Conservation (phyloP, 1,139 yeast genomes). For the Yamadazyma atmosphaerica region DNA sequence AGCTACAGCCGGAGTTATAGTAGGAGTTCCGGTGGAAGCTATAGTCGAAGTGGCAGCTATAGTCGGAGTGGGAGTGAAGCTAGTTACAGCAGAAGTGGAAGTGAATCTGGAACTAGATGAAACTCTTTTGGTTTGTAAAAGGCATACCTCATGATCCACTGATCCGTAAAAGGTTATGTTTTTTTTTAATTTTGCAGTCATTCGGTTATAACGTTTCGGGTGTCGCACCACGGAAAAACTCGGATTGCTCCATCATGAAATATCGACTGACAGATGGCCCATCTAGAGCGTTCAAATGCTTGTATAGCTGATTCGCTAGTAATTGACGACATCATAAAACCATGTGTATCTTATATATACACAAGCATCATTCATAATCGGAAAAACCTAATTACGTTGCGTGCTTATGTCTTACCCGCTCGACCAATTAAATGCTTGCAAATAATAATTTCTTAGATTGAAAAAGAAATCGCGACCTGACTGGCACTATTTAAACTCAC, state of each 20-base stretch:
- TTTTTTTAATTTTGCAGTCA: constrained; percentile 1
- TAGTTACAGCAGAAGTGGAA: constrained; percentile 12
- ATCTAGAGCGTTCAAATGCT: no score
- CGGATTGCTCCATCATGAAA: background rate
- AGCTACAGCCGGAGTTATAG: constrained; percentile 15
- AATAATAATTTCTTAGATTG: constrained; percentile 9
- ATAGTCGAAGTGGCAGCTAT: constrained; percentile 15
- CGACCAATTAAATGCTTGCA: constrained; percentile 10
- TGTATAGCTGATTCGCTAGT: no score
- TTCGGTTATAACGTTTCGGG: background rate
- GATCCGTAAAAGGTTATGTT: background rate
- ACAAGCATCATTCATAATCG: no score
- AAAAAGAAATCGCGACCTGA: constrained; percentile 4
- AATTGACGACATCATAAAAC: no score
- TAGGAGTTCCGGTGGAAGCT: constrained; percentile 10
- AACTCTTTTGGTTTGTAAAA: background rate
- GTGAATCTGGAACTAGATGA: constrained; percentile 1
- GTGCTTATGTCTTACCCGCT: background rate
- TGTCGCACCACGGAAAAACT: background rate
- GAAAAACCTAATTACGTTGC: no score
- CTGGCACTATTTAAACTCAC: constrained; percentile 3
- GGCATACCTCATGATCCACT: background rate
- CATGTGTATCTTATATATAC: no score
- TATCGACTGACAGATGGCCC: background rate
- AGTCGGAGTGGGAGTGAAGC: constrained; percentile 16